Evolutionary conservation across 345 rosid species (phyloP).

Genomic region (Eucalyptus melliodora): DNA sequence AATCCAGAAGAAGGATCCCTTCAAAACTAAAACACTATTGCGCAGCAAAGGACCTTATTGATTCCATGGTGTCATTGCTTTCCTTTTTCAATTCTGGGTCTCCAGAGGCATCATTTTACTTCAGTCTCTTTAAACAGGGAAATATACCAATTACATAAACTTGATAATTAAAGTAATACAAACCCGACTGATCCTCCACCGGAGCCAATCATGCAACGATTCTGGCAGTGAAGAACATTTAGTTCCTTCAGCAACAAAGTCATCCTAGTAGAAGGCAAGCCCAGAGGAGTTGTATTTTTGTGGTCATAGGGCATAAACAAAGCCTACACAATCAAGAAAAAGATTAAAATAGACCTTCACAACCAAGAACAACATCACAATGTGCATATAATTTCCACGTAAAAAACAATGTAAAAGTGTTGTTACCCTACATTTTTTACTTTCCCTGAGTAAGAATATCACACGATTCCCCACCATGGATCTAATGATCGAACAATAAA

Average conservation of each 20-base stretch:
- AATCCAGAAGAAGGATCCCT: neutral
- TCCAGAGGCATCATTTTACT: neutral
- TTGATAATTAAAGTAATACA: constrained; percentile 7
- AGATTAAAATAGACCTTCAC: neutral
- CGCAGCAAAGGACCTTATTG: neutral
- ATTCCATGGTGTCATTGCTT: neutral
- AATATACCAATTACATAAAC: neutral
- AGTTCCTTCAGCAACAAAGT: constrained; percentile 59
- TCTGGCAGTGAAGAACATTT: constrained; percentile 61
- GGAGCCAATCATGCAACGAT: constrained; percentile 79
- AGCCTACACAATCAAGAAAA: constrained; percentile 33
- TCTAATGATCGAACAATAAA: neutral
- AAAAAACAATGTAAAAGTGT: neutral
- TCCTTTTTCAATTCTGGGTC: neutral
- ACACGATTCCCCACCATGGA: neutral
- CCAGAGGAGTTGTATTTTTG: constrained; percentile 75
- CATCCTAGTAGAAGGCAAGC: constrained; percentile 49
- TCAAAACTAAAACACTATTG: neutral
- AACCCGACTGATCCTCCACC: constrained; percentile 99
- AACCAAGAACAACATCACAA: neutral
- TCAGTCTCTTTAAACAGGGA: neutral
- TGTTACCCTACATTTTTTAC: neutral
- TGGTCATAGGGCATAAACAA: constrained; percentile 98
- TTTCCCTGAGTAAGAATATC: neutral
- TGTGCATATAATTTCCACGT: neutral